These are phyloP conservation scores for Xylaria acuta DNA, from an alignment of 495 filamentous ascomycete genomes.

Conservation along the genomic window DNA sequence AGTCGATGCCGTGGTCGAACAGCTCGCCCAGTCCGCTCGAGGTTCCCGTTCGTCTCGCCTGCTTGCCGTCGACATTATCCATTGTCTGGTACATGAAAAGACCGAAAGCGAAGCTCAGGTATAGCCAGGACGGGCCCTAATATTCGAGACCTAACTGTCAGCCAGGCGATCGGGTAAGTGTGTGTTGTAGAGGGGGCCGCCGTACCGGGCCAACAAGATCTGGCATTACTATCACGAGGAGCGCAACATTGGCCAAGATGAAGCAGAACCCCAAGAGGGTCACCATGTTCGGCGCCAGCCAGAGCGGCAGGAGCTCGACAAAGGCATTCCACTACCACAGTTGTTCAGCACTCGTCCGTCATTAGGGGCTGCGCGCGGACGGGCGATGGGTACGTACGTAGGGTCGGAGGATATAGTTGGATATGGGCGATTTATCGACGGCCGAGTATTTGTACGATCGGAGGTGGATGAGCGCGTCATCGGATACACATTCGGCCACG, in stretches of 20 bases:
- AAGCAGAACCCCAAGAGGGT: constrained; percentile 95
- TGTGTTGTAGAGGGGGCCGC: background rate
- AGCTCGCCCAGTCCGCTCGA: constrained; percentile 94
- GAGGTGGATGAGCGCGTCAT: constrained; percentile 75
- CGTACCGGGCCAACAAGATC: constrained; percentile 88
- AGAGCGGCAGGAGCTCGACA: constrained; percentile 89
- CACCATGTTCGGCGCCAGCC: constrained; percentile 97
- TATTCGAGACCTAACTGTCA: constrained; percentile 12
- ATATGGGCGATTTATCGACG: constrained; percentile 96
- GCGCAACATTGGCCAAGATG: constrained; percentile 83
- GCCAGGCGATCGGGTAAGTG: background rate
- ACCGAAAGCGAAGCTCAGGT: constrained; percentile 92
- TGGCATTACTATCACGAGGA: constrained; percentile 83
- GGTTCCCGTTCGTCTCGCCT: constrained; percentile 91
- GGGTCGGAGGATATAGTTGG: constrained; percentile 88
- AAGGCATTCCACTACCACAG: constrained; percentile 89
- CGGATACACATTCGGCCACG: constrained; percentile 62
- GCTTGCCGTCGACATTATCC: constrained; percentile 98
- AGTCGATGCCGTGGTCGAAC: constrained; percentile 99
- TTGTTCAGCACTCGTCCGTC: constrained; percentile 35
- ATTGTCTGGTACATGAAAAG: constrained; percentile 98
- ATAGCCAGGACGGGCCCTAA: constrained; percentile 87
- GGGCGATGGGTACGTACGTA: constrained; percentile 69
- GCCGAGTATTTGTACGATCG: constrained; percentile 96
- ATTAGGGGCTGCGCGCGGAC: constrained; percentile 17